These are phyloP conservation scores for Nemania serpens DNA, from an alignment of 2,329 filamentous ascomycete species.

Conservation along the genomic window DNA sequence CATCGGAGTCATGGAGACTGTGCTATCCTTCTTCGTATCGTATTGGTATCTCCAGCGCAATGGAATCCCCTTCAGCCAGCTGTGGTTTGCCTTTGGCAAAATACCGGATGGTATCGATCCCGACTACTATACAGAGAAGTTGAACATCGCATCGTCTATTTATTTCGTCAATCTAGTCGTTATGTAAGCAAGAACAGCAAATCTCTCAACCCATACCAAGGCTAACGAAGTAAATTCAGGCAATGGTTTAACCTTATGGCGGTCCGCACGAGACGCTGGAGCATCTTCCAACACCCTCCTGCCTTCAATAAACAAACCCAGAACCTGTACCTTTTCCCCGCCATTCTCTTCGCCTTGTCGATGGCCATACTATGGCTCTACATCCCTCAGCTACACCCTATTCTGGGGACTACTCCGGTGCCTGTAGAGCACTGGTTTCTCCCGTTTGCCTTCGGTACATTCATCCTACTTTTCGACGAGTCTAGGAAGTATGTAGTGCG, in stretches of 20 bases:
- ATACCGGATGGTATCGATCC: conserved; percentile 55
- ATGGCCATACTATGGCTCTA: conserved; percentile 76
- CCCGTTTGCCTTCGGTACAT: conserved; percentile 71
- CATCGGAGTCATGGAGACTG: conserved; percentile 66
- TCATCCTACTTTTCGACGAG: conserved; percentile 68
- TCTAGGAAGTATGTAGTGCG: conserved; percentile 66
- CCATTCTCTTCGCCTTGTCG: conserved; percentile 69
- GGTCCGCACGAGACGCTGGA: conserved; percentile 66
- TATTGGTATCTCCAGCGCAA: conserved; percentile 68
- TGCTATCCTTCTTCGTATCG: conserved; percentile 65
- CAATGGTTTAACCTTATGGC: conserved; percentile 78
- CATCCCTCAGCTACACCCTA: conserved; percentile 65
- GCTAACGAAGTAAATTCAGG: conserved; percentile 38
- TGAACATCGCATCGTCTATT: conserved; percentile 71
- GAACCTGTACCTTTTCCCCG: conserved; percentile 72
- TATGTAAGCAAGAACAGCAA: conserved; percentile 56
- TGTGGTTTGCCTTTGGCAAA: conserved; percentile 71
- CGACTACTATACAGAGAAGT: conserved; percentile 57
- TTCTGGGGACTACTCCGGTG: conserved; percentile 64
- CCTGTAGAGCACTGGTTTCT: conserved; percentile 74
- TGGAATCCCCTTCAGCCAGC: conserved; percentile 66
- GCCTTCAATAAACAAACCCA: conserved; percentile 66
- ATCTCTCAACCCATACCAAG: background rate
- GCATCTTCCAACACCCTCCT: conserved; percentile 74
- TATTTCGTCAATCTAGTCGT: conserved; percentile 83